These are phyloP conservation scores for Beta macrorhiza DNA, from an alignment of 179 eudicot genomes.

Conservation along the genomic window DNA sequence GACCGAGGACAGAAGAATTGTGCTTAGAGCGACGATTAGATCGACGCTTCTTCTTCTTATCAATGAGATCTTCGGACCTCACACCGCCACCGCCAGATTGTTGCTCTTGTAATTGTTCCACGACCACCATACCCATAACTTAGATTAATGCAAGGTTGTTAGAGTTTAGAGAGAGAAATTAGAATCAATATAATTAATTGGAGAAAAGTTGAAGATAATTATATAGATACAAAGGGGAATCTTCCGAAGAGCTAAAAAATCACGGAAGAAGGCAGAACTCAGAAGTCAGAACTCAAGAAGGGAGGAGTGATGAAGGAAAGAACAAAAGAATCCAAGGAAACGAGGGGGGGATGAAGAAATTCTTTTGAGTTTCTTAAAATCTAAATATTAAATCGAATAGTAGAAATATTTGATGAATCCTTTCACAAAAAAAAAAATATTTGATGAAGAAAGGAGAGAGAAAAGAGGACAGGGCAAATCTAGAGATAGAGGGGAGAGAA, in stretches of 20 bases:
- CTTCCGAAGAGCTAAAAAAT: conserved; percentile 32
- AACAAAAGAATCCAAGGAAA: conserved; percentile 24
- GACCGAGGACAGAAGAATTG: conserved; percentile 43
- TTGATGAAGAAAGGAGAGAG: background rate
- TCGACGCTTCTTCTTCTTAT: conserved; percentile 67
- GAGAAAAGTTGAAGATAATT: background rate
- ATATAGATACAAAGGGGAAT: conserved; percentile 14
- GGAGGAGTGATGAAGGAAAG: conserved; percentile 7
- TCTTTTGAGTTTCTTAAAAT: too few relatives aligned
- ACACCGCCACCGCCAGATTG: conserved; percentile 23
- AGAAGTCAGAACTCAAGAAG: too few relatives aligned
- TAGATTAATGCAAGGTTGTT: background rate
- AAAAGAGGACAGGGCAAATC: too few relatives aligned
- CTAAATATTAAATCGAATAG: background rate
- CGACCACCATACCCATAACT: conserved; percentile 44
- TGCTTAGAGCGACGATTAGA: conserved; percentile 59
- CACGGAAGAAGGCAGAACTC: conserved; percentile 26
- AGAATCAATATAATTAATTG: background rate
- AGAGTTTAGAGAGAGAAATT: background rate
- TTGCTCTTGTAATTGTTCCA: conserved; percentile 33
- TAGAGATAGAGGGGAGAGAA: too few relatives aligned
- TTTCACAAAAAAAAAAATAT: too few relatives aligned
- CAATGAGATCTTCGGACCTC: conserved; percentile 34
- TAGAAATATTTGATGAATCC: background rate
- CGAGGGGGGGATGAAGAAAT: conserved; percentile 1